A percentile compares a stretch with the other conserved stretches of the same genome.
Evolutionary conservation across 345 rosid species (phyloP).

Genomic region (Eucalyptus erythrocorys): DNA sequence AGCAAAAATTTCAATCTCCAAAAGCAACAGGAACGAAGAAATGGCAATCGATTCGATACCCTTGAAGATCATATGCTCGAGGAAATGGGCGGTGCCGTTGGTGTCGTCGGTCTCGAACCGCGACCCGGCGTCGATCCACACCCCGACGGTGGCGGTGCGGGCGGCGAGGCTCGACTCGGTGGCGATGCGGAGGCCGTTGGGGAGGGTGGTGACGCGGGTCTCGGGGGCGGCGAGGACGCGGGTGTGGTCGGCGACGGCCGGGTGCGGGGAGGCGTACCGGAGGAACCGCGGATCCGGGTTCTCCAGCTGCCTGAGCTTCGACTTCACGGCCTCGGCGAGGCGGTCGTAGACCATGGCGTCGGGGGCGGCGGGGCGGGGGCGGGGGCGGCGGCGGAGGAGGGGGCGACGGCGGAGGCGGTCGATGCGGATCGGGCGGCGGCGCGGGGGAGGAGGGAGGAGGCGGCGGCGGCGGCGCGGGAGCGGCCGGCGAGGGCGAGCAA

Average conservation of each 20-base stretch:
- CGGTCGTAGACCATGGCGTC: conserved; percentile 73
- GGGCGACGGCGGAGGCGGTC: conserved; percentile 20
- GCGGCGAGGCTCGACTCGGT: conserved; percentile 76
- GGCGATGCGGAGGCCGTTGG: conserved; percentile 85
- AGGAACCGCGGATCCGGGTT: conserved; percentile 86
- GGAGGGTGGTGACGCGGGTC: conserved; percentile 81
- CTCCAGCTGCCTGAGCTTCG: conserved; percentile 55
- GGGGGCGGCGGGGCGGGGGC: conserved; percentile 42
- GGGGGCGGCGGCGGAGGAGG: conserved; percentile 5
- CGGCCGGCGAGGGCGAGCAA: neutral
- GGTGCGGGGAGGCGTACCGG: conserved; percentile 82
- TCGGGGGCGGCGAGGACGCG: conserved; percentile 83
- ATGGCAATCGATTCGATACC: conserved; percentile 1
- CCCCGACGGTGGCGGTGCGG: conserved; percentile 86
- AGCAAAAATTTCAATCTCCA: neutral
- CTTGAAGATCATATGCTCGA: conserved; percentile 98
- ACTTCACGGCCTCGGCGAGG: conserved; percentile 47
- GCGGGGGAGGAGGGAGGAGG: neutral
- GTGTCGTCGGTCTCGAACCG: conserved; percentile 80
- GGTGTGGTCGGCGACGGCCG: conserved; percentile 45
- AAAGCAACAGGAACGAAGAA: neutral
- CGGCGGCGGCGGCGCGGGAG: conserved; percentile 26
- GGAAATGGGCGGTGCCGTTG: conserved; percentile 88
- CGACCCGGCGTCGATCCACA: conserved; percentile 98
- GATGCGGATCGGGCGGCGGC: conserved; percentile 33